Evolutionary conservation across 2,329 filamentous ascomycete genomes (phyloP), one percentile per base, ranked within the genome.

Genomic region (Aspergillus sp.): DNA sequence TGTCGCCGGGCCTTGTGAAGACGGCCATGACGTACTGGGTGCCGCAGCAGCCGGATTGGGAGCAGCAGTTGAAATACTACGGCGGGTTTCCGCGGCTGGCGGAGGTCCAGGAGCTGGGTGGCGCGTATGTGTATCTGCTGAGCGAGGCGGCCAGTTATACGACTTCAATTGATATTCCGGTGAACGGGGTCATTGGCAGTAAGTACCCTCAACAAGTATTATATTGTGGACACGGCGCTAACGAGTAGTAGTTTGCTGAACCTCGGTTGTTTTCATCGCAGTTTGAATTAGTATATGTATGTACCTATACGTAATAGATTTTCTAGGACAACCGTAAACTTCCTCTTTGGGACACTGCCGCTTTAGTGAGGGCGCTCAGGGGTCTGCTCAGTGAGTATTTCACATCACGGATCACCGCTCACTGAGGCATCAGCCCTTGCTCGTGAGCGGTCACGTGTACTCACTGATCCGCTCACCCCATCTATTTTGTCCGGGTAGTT

Each of bases 31-130:
- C 75, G 2, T 78, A 79, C 60, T 79, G 73, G 62, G 73, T 80
- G 3, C 75, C 77, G 17, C 70, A 72, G 46, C 73, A 76, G 46
- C 70, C 73, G 0, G 79, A 81, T 54, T 81, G 77, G 76, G 74
- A 79, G 45, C 63, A 76, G 54, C 78, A 81, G 66, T 70, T 81
- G 59, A 75, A 79, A 63, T 81, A 81, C 59, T 81, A 81, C 58
- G 77, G 79, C 8, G 79, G 78, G 1, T 79, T 82, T 67, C 76
- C 77, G 3, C 67, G 79, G 16, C 57, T 82, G 47, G 79, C 78
- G 0, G 72, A 80, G 57, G 75, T 78, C 4, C 74, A 78, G 60
- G 79, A 81, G 62, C 63, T 79, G 8, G 76, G 76, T 14, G 76
- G 76, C 41, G 77, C 76, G 0, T 79, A 78, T 57, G 75, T 78